Percentiles rank a stretch among this genome's conserved stretches.
phyloP scores from a whole-genome alignment of 805 yeast species.

The Ogataea dorogensis region DNA sequence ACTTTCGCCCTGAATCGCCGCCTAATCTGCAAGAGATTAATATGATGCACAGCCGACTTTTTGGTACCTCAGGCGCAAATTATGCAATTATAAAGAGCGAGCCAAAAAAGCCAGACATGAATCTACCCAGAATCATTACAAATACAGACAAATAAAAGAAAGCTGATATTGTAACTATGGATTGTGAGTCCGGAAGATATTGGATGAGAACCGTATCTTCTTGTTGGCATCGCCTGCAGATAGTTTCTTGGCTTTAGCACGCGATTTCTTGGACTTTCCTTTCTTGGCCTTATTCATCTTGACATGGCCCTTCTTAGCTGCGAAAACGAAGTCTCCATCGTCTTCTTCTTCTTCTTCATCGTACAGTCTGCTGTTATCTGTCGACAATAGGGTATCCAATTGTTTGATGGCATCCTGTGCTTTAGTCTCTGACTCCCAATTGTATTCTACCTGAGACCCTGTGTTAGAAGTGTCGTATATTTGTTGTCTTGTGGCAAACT shows the following conservation, averaged over 20 bases:
- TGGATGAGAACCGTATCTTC: slow-evolving; percentile 21
- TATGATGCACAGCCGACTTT: slow-evolving; percentile 7
- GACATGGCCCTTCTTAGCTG: slow-evolving; percentile 4
- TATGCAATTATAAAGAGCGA: slow-evolving; percentile 1
- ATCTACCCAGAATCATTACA: neutral
- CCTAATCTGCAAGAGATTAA: slow-evolving; percentile 4
- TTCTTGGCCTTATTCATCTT: slow-evolving; percentile 6
- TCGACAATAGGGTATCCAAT: slow-evolving; percentile 5
- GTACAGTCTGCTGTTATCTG: slow-evolving; percentile 2
- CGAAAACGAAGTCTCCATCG: slow-evolving; percentile 2
- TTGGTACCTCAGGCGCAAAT: slow-evolving; percentile 15
- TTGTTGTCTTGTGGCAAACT: slow-evolving; percentile 26
- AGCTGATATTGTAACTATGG: neutral
- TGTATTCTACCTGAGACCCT: neutral
- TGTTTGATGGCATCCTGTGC: slow-evolving; percentile 5
- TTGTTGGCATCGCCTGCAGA: slow-evolving; percentile 3
- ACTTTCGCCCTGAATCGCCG: slow-evolving; percentile 2
- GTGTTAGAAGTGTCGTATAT: slow-evolving; percentile 2
- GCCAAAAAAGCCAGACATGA: neutral
- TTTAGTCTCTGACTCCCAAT: neutral
- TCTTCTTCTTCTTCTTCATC: slow-evolving; percentile 6
- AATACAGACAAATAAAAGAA: neutral
- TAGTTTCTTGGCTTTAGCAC: slow-evolving; percentile 6
- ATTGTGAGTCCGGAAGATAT: slow-evolving; percentile 16
- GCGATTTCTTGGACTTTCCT: slow-evolving; percentile 8